Conservation (phyloP, 805 yeast species). For the Schwanniomyces pseudopolymorphus region DNA sequence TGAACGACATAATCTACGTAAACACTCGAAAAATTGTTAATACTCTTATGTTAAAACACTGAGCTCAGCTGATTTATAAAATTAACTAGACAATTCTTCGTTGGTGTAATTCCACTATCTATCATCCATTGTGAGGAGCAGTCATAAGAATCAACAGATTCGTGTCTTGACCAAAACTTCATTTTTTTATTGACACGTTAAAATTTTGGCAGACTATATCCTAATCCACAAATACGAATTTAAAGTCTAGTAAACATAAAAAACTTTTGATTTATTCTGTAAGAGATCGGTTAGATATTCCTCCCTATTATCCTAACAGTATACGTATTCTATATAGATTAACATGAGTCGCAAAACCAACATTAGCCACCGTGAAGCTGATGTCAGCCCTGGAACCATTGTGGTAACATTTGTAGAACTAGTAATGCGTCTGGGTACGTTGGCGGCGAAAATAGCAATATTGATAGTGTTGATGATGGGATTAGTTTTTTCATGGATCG, state of each 20-base stretch:
- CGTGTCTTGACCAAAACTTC: background rate
- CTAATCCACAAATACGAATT: too few species aligned
- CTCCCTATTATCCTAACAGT: too few species aligned
- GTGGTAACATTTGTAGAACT: background rate
- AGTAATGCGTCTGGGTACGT: background rate
- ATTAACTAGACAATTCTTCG: background rate
- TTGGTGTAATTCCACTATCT: background rate
- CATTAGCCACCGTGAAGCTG: background rate
- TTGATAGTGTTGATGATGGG: background rate
- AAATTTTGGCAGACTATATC: background rate
- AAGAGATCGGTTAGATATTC: too few species aligned
- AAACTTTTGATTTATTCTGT: too few species aligned
- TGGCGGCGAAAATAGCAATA: background rate
- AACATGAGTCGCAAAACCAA: background rate
- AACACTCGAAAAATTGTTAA: too few species aligned
- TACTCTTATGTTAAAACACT: background rate
- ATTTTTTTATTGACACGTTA: background rate
- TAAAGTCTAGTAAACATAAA: too few species aligned
- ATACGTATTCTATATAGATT: background rate
- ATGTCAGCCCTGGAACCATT: background rate
- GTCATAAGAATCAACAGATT: background rate
- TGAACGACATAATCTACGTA: conserved; percentile 65
- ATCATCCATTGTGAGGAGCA: background rate
- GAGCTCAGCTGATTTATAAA: background rate
- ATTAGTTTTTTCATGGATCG: background rate